Evolutionary conservation across 257 asterid species (phyloP), one percentile per base, ranked within the genome.

Genomic region (Haberlea rhodopensis): DNA sequence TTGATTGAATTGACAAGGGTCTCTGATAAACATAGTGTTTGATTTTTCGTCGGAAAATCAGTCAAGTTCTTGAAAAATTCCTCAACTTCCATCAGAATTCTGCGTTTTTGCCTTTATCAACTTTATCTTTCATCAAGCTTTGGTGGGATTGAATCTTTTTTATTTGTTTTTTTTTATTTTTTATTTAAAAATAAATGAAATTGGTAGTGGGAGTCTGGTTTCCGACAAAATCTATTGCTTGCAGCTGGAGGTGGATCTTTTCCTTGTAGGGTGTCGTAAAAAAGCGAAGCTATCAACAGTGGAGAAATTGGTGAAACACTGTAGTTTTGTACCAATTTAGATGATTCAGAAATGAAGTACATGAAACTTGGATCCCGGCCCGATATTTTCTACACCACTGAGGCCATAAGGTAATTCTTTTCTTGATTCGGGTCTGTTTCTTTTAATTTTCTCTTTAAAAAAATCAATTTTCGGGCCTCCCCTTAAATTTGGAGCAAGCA

Each of bases 291-390:
- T 71, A 62, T 62, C 73, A 59, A 62, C 69, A 60, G 70, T 66
- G 62, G 43, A 55, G 63, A 32, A 66, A 43, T 45, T 71, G 28
- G 46, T 74, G 67, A 71, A 43, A 63, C 51, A 43, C 46, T 57
- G 23, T 3, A 31, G 28, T 57, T 73, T 65, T 32, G 37, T 11
- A 23, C 27, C 48, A 45, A 19, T 54, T 45, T 5, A 31, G 58
- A 31, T 62, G 32, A 32, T 40, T 28, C 55, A 15, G 54, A 48
- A 5, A 55, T 84, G 88, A 82, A 84, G 84, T 84, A 75, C 54
- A 84, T 84, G 88, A 84, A 84, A 72, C 86, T 82, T 37, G 86
- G 91, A 70, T 74, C 83, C 71, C 75, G 81, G 6, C 82, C 88
- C 26, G 88, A 84, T 71, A 77, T 86, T 67, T 84, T 84, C 84